Evolutionary conservation across 208 protist genomes (phyloP).

Genomic region (Tritrichomonas foetus): DNA sequence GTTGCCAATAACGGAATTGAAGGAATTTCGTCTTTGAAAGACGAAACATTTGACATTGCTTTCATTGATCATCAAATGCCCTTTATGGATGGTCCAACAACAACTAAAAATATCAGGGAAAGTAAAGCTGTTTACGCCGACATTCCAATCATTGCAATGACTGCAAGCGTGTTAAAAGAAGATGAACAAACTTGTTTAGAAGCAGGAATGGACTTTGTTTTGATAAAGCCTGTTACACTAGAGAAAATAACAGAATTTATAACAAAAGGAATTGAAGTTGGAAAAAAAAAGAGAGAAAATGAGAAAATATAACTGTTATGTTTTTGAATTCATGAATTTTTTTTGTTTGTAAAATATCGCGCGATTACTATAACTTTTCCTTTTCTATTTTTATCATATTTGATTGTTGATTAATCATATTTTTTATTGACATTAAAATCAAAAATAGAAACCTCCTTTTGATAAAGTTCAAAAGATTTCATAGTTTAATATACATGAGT

Average conservation of each 20-base stretch:
- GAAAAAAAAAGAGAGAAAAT: too few species aligned
- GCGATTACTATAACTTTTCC: too few species aligned
- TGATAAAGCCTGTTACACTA: not conserved
- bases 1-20: not conserved
- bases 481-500: too few species aligned
- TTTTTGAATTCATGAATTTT: too few species aligned
- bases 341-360: too few species aligned
- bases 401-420: too few species aligned
- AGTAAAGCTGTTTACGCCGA: not conserved
- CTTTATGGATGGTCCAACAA: not conserved
- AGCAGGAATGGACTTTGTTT: not conserved
- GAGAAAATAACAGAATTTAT: not conserved
- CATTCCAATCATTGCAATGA: slow-evolving; percentile 21
- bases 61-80: not conserved
- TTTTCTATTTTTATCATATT: too few species aligned
- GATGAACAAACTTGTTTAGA: not conserved
- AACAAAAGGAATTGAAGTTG: too few species aligned
- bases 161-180: not conserved
- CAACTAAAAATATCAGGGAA: not conserved
- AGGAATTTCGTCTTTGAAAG: not conserved
- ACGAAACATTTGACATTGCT: not conserved
- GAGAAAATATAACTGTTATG: too few species aligned
- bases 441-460: too few species aligned
- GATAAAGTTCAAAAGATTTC: too few species aligned
- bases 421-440: too few species aligned